Conservation (phyloP, 257 asterid species). For the Solanum bukasovii region DNA sequence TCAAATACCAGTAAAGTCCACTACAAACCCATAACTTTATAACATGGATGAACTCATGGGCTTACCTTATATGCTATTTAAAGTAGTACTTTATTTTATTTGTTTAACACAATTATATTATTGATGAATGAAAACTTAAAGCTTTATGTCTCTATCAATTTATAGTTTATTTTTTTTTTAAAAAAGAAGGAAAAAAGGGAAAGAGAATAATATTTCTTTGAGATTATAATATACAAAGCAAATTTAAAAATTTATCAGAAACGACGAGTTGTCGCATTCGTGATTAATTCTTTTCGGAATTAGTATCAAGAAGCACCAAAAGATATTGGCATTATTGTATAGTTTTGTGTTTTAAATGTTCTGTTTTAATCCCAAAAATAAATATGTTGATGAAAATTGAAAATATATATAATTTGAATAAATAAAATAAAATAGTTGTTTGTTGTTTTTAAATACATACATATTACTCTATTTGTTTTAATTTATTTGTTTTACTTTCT, state of each 20-base stretch:
- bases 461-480: background rate
- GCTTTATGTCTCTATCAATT: background rate
- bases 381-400: background rate
- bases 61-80: background rate
- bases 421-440: background rate
- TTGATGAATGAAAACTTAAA: background rate
- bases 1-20: background rate
- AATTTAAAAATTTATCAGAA: background rate
- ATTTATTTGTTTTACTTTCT: background rate
- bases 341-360: background rate
- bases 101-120: background rate
- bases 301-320: background rate
- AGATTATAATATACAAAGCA: background rate
- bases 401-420: background rate
- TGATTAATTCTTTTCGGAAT: background rate
- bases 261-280: background rate
- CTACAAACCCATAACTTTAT: background rate
- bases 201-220: background rate
- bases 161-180: too few species aligned
- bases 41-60: constrained; percentile 1
- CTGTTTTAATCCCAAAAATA: background rate
- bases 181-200: background rate
- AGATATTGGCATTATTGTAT: background rate
- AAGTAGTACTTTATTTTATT: background rate
- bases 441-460: background rate